Evolutionary conservation across 1,284 basidiomycete genomes (phyloP).

Genomic region (Austroboletus niveus): DNA sequence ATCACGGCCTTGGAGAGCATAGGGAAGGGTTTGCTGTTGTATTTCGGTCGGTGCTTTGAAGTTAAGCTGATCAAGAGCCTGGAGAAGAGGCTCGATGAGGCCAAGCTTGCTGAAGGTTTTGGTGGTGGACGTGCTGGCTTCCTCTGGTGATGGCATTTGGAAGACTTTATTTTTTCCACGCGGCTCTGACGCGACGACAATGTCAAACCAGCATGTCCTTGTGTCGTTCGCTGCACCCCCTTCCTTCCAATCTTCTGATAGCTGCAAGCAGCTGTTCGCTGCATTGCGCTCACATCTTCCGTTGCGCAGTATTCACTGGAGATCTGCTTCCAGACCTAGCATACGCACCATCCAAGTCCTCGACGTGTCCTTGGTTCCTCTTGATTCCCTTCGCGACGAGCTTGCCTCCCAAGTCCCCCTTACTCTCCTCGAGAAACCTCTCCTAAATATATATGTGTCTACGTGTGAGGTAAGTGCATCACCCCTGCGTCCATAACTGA

Average conservation of each 20-base stretch:
- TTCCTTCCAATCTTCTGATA: conserved; percentile 61
- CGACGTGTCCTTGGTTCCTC: conserved; percentile 68
- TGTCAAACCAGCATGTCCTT: conserved; percentile 44
- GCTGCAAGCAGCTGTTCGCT: conserved; percentile 67
- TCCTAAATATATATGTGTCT: conserved; percentile 84
- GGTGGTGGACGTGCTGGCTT: conserved; percentile 55
- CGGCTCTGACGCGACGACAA: conserved; percentile 6
- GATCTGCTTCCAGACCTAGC: conserved; percentile 62
- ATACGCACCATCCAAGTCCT: conserved; percentile 86
- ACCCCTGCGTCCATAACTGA: too few relatives aligned
- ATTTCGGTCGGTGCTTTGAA: conserved; percentile 93
- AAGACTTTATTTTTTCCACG: conserved; percentile 21
- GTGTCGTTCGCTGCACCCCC: conserved; percentile 68
- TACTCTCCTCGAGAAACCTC: conserved; percentile 80
- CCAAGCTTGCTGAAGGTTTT: conserved; percentile 74
- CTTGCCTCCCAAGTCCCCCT: conserved; percentile 73
- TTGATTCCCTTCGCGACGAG: conserved; percentile 73
- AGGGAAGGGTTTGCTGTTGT: conserved; percentile 86
- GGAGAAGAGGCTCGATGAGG: conserved; percentile 85
- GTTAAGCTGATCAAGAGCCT: conserved; percentile 80
- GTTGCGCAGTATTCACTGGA: conserved; percentile 90
- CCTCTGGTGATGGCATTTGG: conserved; percentile 53
- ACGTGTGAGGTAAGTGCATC: conserved; percentile 73
- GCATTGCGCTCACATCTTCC: conserved; percentile 76
- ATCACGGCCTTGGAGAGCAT: conserved; percentile 88